phyloP scores from a whole-genome alignment of 108 stramenopile genomes.

The Conticribra weissflogii region DNA sequence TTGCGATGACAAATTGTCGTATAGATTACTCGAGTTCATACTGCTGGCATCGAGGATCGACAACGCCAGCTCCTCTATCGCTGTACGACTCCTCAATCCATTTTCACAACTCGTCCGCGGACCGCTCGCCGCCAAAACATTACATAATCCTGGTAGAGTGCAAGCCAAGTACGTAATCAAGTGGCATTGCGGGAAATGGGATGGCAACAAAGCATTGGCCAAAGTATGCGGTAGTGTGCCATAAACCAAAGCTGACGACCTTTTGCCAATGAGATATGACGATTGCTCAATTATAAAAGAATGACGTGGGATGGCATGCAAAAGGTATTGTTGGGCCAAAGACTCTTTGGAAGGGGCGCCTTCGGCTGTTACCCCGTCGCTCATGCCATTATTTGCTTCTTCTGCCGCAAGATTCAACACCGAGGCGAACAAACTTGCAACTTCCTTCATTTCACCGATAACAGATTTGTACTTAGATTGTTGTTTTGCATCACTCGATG shows the following conservation, averaged over 20 bases:
- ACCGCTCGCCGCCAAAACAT: constrained; percentile 19
- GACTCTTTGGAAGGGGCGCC: not conserved
- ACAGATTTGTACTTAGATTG: not conserved
- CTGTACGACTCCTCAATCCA: not conserved
- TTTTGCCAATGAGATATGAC: not conserved
- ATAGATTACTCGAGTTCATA: not conserved
- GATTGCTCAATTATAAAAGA: constrained; percentile 33
- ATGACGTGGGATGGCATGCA: constrained; percentile 33
- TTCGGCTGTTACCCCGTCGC: not conserved
- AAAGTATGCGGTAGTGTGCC: constrained; percentile 62
- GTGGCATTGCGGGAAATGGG: constrained; percentile 64
- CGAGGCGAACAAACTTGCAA: constrained; percentile 27
- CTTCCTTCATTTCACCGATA: constrained; percentile 22
- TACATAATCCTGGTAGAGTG: constrained; percentile 60
- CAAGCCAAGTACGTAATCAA: constrained; percentile 59
- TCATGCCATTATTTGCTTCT: constrained; percentile 10
- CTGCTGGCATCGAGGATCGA: constrained; percentile 11
- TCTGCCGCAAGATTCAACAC: constrained; percentile 32
- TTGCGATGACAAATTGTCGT: not conserved
- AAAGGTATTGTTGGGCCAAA: constrained; percentile 26
- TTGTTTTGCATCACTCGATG: not conserved
- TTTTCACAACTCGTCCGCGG: not conserved
- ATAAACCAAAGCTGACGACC: constrained; percentile 10
- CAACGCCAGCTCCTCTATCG: constrained; percentile 7
- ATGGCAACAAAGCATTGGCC: constrained; percentile 59